These are phyloP conservation scores for Coemansia sp. DNA, from an alignment of 192 early-diverging fungal genomes.

Conservation along the genomic window DNA sequence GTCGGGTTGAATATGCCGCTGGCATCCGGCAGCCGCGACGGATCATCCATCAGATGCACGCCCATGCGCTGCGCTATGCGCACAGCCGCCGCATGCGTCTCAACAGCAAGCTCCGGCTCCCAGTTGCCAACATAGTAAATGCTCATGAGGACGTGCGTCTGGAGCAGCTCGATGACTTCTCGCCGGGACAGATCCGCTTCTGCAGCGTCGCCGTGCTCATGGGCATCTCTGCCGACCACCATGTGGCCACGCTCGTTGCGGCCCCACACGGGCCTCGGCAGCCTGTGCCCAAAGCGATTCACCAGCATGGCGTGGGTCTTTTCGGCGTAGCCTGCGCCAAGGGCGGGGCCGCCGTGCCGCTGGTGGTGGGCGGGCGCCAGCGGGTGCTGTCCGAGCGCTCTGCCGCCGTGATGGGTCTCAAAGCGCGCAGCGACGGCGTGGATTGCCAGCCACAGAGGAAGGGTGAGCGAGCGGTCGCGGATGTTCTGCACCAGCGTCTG, in stretches of 20 bases:
- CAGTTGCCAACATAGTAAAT: slow-evolving; percentile 39
- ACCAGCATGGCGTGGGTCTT: slow-evolving; percentile 44
- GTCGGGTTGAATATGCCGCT: slow-evolving; percentile 34
- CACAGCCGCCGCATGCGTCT: slow-evolving; percentile 41
- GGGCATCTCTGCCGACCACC: slow-evolving; percentile 8
- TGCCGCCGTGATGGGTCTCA: slow-evolving; percentile 16
- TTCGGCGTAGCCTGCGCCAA: slow-evolving; percentile 39
- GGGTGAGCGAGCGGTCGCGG: slow-evolving; percentile 34
- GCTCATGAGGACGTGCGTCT: slow-evolving; percentile 41
- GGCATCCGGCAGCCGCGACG: slow-evolving; percentile 21
- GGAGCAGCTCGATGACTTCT: slow-evolving; percentile 39
- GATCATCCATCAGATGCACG: slow-evolving; percentile 43
- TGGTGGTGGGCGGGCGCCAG: not conserved
- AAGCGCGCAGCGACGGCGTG: slow-evolving; percentile 46
- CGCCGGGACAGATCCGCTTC: slow-evolving; percentile 17
- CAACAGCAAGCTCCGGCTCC: slow-evolving; percentile 40
- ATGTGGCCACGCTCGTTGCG: slow-evolving; percentile 26
- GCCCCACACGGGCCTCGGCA: slow-evolving; percentile 12
- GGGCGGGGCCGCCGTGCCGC: slow-evolving; percentile 5
- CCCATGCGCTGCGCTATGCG: slow-evolving; percentile 45
- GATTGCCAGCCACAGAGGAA: slow-evolving; percentile 51
- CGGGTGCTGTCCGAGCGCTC: not conserved
- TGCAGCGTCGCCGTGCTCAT: slow-evolving; percentile 11
- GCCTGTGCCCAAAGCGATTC: slow-evolving; percentile 29
- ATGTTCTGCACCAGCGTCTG: slow-evolving; percentile 44